Conservation (phyloP, 1,284 basidiomycete species). For the Vanrija pseudolonga region DNA sequence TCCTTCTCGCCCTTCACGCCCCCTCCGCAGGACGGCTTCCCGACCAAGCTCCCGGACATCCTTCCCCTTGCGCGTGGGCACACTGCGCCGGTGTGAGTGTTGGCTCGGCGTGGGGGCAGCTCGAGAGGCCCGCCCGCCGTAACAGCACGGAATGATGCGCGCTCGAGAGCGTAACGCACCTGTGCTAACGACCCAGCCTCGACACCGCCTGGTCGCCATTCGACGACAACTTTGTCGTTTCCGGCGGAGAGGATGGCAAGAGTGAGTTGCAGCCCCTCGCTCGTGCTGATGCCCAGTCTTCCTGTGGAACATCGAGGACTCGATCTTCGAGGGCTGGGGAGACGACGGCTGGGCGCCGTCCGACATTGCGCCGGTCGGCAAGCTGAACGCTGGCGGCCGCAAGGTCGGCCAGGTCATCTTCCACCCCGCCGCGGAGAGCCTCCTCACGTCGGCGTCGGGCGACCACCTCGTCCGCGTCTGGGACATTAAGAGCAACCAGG, state of each 20-base stretch:
- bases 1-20: constrained; percentile 67
- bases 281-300: constrained; percentile 53
- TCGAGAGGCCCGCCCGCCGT: too few relatives aligned
- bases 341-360: constrained; percentile 72
- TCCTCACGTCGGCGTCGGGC: constrained; percentile 81
- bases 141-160: too few relatives aligned
- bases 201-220: constrained; percentile 98
- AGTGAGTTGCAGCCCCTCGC: constrained; percentile 21
- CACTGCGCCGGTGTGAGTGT: constrained; percentile 48
- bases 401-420: constrained; percentile 94
- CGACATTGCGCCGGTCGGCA: constrained; percentile 71
- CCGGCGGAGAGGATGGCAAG: constrained; percentile 89
- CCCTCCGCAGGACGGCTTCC: constrained; percentile 55
- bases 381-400: constrained; percentile 54
- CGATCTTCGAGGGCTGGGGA: constrained; percentile 77
- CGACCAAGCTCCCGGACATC: constrained; percentile 82
- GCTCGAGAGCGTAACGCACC: not conserved
- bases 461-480: constrained; percentile 88
- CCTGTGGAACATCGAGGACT: constrained; percentile 76
- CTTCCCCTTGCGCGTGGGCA: constrained; percentile 84
- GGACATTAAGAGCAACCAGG: constrained; percentile 72
- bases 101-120: not conserved
- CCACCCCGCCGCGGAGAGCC: constrained; percentile 84
- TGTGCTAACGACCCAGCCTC: constrained; percentile 60
- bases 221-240: constrained; percentile 84